These are phyloP conservation scores for Trypanosoma vivax DNA, from an alignment of 208 protist genomes.

Conservation along the genomic window DNA sequence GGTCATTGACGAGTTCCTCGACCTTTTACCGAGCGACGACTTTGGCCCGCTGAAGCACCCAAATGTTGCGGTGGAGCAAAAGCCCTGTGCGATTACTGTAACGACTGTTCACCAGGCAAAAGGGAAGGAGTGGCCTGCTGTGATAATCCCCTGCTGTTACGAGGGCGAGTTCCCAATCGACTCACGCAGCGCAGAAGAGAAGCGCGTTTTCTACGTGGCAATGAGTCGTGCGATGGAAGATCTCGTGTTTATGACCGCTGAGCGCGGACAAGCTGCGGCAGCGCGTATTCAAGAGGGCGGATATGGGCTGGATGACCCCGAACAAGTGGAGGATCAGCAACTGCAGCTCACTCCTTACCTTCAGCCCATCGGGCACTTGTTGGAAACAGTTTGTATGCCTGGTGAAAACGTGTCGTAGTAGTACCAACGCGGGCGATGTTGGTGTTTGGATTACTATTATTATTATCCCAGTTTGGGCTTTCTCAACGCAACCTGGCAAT, in stretches of 20 bases:
- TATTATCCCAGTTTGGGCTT: no score
- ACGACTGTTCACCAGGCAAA: constrained; percentile 82
- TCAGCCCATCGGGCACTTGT: constrained; percentile 8
- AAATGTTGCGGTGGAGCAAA: not conserved
- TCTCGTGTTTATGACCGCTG: constrained; percentile 63
- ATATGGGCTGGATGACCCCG: not conserved
- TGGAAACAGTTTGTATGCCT: constrained; percentile 13
- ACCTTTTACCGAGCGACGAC: constrained; percentile 63
- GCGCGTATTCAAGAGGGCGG: not conserved
- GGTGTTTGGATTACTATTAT: not conserved
- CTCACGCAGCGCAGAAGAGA: constrained; percentile 49
- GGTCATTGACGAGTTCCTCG: constrained; percentile 72
- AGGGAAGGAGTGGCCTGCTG: constrained; percentile 82
- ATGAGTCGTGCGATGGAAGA: constrained; percentile 80
- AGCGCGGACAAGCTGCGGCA: not conserved
- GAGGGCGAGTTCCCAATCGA: constrained; percentile 67
- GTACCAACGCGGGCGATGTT: not conserved
- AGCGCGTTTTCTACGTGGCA: constrained; percentile 82
- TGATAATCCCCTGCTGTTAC: constrained; percentile 71
- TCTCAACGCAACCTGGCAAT: no score
- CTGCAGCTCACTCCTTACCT: constrained; percentile 48
- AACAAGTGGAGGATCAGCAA: not conserved
- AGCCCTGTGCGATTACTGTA: constrained; percentile 27
- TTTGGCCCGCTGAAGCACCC: constrained; percentile 40
- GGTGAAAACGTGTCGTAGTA: constrained; percentile 9